Conservation (phyloP, 1,284 basidiomycete genomes). For the Trichosporon ovoides region DNA sequence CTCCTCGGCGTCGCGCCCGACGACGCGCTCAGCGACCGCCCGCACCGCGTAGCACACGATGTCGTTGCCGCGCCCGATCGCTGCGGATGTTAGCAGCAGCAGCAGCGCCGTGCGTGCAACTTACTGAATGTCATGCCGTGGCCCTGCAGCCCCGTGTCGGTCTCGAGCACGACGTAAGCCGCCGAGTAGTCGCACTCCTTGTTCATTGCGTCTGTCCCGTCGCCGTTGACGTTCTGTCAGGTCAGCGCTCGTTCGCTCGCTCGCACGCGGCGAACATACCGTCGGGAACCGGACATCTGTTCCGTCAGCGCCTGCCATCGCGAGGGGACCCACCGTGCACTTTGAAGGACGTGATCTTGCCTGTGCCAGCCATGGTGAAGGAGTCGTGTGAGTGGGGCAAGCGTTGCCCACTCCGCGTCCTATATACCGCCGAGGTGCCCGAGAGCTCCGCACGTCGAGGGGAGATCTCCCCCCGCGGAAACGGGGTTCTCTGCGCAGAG, state of each 20-base stretch:
- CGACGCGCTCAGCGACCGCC: slow-evolving; percentile 68
- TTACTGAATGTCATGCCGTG: slow-evolving; percentile 87
- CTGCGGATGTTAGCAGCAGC: slow-evolving; percentile 19
- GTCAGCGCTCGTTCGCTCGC: slow-evolving; percentile 16
- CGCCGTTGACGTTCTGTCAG: slow-evolving; percentile 59
- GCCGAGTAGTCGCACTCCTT: slow-evolving; percentile 92
- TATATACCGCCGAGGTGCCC: neutral
- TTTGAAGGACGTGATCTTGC: slow-evolving; percentile 43
- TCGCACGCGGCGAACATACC: slow-evolving; percentile 44
- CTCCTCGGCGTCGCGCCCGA: slow-evolving; percentile 76
- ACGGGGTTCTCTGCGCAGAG: too few species aligned
- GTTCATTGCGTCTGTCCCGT: slow-evolving; percentile 89
- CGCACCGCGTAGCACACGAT: slow-evolving; percentile 79
- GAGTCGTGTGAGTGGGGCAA: neutral
- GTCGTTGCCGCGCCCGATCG: slow-evolving; percentile 92
- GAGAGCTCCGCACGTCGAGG: too few species aligned
- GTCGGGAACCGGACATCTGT: slow-evolving; percentile 78
- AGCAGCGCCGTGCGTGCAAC: slow-evolving; percentile 9
- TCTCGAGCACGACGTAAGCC: slow-evolving; percentile 75
- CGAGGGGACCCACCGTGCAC: slow-evolving; percentile 44
- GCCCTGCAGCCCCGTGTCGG: slow-evolving; percentile 62
- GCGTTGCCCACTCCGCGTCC: neutral
- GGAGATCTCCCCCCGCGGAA: too few species aligned
- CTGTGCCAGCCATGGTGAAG: slow-evolving; percentile 24
- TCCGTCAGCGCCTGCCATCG: neutral